Percentiles rank a stretch among this genome's conserved stretches.
These are phyloP conservation scores for Takashimella tepidaria DNA, from an alignment of 1,284 basidiomycete genomes.

Conservation along the genomic window DNA sequence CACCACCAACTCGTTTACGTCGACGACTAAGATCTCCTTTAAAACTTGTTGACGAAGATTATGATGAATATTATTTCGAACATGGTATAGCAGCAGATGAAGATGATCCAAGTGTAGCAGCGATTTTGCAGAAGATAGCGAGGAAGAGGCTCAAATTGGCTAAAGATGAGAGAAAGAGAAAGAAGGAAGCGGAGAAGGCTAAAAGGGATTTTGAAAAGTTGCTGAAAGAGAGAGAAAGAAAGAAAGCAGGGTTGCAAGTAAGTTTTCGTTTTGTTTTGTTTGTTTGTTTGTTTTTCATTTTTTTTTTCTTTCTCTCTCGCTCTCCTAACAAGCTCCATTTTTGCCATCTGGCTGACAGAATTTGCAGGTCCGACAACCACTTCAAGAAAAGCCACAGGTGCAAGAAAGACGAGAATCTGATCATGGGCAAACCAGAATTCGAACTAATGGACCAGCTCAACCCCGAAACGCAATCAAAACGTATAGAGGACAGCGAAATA, in stretches of 20 bases:
- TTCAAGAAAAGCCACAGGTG: too few species aligned
- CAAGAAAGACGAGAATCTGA: too few species aligned
- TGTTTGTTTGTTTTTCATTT: too few species aligned
- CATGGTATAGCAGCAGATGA: conserved; percentile 31
- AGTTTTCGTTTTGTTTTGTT: too few species aligned
- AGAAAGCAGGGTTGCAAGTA: neutral
- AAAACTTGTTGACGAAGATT: conserved; percentile 29
- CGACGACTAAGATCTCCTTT: conserved; percentile 10
- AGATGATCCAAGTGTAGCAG: conserved; percentile 16
- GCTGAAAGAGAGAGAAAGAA: conserved; percentile 1
- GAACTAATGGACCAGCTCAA: too few species aligned
- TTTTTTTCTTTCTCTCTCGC: too few species aligned
- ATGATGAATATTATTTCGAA: conserved; percentile 35
- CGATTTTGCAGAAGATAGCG: conserved; percentile 32
- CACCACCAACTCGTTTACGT: conserved; percentile 13
- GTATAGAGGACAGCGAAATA: too few species aligned
- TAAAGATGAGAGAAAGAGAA: conserved; percentile 21
- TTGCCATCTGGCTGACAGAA: too few species aligned
- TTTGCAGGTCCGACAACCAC: too few species aligned
- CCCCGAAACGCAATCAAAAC: too few species aligned
- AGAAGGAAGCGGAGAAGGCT: conserved; percentile 21
- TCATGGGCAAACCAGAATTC: too few species aligned
- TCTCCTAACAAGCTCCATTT: too few species aligned
- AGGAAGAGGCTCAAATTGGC: conserved; percentile 21
- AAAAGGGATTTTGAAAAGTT: conserved; percentile 27